A percentile compares a stretch with the other conserved stretches of the same genome.
These are phyloP conservation scores for Daldinia vernicosa DNA, from an alignment of 495 filamentous ascomycete genomes.

Conservation along the genomic window DNA sequence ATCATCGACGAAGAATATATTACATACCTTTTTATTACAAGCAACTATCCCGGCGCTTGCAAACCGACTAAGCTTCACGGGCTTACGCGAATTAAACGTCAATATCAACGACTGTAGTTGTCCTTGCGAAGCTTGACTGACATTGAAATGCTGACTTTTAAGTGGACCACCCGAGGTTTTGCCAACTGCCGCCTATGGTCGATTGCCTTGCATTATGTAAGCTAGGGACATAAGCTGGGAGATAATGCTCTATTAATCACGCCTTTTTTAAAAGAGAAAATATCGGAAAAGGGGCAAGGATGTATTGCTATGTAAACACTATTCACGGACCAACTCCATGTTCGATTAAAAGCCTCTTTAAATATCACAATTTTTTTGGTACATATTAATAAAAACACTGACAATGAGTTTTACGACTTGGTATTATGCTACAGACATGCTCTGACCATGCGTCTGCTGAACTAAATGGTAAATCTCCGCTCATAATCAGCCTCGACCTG, in stretches of 20 bases:
- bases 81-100: not conserved
- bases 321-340: no score
- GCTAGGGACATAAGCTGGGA: not conserved
- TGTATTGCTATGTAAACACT: not conserved
- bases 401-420: slow-evolving; percentile 19
- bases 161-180: not conserved
- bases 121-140: slow-evolving; percentile 1
- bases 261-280: not conserved
- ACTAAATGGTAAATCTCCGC: slow-evolving; percentile 33
- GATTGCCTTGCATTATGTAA: not conserved
- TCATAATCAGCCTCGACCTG: slow-evolving; percentile 27
- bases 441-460: slow-evolving; percentile 15
- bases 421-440: slow-evolving; percentile 22
- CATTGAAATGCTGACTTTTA: not conserved
- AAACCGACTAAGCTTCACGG: not conserved
- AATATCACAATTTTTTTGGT: not conserved
- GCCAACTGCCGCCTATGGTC: not conserved
- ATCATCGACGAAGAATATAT: not conserved
- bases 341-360: not conserved
- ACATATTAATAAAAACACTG: not conserved
- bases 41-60: not conserved
- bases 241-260: no score
- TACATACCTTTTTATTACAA: slow-evolving; percentile 8
- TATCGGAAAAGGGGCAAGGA: not conserved
- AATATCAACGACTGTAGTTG: not conserved